A percentile compares a stretch with the other conserved stretches of the same genome.
Evolutionary conservation across 345 rosid species (phyloP).

Genomic region (Hypericum androsaemum): DNA sequence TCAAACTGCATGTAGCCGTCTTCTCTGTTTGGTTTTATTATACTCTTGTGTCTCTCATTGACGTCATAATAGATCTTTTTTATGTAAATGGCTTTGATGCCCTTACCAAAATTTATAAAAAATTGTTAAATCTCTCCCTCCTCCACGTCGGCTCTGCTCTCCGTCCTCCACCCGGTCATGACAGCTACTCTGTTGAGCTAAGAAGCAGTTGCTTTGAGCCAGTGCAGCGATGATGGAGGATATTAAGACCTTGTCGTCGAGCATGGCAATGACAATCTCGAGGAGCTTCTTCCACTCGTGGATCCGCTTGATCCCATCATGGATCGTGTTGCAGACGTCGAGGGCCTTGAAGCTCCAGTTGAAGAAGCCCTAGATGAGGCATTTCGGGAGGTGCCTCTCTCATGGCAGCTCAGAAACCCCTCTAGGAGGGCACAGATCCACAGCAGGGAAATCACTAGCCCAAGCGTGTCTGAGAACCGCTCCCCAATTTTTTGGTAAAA

Average conservation of each 20-base stretch:
- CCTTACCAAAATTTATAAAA: too few relatives aligned
- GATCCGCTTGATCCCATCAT: too few relatives aligned
- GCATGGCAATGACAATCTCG: constrained; percentile 51
- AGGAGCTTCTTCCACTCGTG: constrained; percentile 60
- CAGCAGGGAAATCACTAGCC: constrained; percentile 29
- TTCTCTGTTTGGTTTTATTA: too few relatives aligned
- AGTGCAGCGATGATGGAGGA: too few relatives aligned
- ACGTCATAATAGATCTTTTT: too few relatives aligned
- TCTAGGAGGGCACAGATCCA: constrained; percentile 40
- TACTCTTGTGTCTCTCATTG: too few relatives aligned
- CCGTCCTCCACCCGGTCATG: too few relatives aligned
- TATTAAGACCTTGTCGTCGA: constrained; percentile 26
- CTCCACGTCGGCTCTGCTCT: too few relatives aligned
- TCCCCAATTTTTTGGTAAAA: constrained; percentile 22
- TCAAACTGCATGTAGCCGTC: too few relatives aligned
- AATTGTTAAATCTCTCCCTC: too few relatives aligned
- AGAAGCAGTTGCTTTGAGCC: constrained; percentile 25
- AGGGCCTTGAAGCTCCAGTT: constrained; percentile 78
- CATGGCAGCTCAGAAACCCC: constrained; percentile 21
- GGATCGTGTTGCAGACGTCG: constrained; percentile 76
- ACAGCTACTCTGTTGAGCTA: too few relatives aligned
- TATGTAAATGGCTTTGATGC: too few relatives aligned
- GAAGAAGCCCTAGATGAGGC: constrained; percentile 40
- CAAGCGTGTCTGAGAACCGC: constrained; percentile 17
- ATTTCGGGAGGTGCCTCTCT: constrained; percentile 31